Evolutionary conservation across 2,329 filamentous ascomycete species (phyloP).

Genomic region (Colletotrichum sp.): DNA sequence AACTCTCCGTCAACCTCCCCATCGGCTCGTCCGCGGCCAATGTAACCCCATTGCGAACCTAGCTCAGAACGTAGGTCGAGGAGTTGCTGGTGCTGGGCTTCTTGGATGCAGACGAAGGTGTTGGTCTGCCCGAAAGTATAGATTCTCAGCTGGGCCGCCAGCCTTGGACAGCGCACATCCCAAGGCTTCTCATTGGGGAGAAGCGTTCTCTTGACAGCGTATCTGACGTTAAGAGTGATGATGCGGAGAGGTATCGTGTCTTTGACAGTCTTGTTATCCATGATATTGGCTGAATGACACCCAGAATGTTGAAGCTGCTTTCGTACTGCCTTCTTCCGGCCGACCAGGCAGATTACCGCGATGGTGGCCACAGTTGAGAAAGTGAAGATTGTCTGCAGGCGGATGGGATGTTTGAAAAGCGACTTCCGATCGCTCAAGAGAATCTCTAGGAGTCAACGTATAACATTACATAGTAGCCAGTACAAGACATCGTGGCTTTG

Average conservation of each 20-base stretch:
- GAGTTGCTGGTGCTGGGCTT: slow-evolving; percentile 68
- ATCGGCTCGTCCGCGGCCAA: slow-evolving; percentile 71
- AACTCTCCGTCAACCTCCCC: slow-evolving; percentile 74
- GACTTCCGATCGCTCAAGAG: not conserved
- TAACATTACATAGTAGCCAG: not conserved
- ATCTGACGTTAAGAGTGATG: slow-evolving; percentile 71
- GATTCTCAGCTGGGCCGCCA: slow-evolving; percentile 61
- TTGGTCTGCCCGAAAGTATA: slow-evolving; percentile 52
- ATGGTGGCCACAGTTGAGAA: not conserved
- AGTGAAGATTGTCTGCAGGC: not conserved
- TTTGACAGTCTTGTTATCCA: not conserved
- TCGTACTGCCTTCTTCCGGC: not conserved
- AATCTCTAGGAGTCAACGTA: not conserved
- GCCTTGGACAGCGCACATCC: slow-evolving; percentile 56
- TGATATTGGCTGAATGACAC: not conserved
- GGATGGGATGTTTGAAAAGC: not conserved
- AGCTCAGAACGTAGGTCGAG: slow-evolving; percentile 60
- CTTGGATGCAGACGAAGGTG: slow-evolving; percentile 71
- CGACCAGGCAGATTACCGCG: not conserved
- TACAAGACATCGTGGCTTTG: not conserved
- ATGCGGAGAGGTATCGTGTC: slow-evolving; percentile 51
- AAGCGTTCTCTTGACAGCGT: slow-evolving; percentile 58
- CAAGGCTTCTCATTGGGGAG: slow-evolving; percentile 61
- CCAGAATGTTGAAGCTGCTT: not conserved
- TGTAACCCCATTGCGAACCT: slow-evolving; percentile 60